These are phyloP conservation scores for Neonectria magnoliae DNA, from an alignment of 2,329 filamentous ascomycete genomes.

Conservation along the genomic window DNA sequence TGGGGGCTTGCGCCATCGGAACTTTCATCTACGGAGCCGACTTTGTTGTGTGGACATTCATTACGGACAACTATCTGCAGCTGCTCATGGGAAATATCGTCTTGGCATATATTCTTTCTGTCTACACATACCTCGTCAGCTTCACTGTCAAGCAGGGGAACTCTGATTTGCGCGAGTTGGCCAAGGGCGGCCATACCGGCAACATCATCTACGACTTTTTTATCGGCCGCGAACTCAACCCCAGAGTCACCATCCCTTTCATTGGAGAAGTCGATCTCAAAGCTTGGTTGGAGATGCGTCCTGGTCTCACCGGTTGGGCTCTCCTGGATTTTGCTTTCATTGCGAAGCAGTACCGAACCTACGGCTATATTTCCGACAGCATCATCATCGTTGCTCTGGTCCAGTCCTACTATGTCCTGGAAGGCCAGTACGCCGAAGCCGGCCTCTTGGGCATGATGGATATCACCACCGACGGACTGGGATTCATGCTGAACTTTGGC, in stretches of 20 bases:
- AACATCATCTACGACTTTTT: slow-evolving; percentile 93
- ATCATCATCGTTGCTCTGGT: slow-evolving; percentile 80
- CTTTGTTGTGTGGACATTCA: slow-evolving; percentile 88
- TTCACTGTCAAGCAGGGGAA: slow-evolving; percentile 81
- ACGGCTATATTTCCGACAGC: slow-evolving; percentile 83
- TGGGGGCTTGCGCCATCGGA: slow-evolving; percentile 73
- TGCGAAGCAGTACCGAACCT: slow-evolving; percentile 84
- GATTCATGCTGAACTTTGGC: slow-evolving; percentile 91
- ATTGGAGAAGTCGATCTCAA: slow-evolving; percentile 90
- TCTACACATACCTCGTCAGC: slow-evolving; percentile 80
- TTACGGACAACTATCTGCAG: slow-evolving; percentile 87
- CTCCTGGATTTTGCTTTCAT: slow-evolving; percentile 83
- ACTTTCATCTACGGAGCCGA: slow-evolving; percentile 79
- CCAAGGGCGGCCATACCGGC: slow-evolving; percentile 79
- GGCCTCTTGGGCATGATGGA: slow-evolving; percentile 92
- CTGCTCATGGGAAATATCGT: slow-evolving; percentile 84
- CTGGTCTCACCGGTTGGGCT: slow-evolving; percentile 87
- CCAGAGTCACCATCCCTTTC: slow-evolving; percentile 78
- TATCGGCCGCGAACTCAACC: slow-evolving; percentile 95
- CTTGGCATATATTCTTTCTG: slow-evolving; percentile 75
- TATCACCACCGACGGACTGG: slow-evolving; percentile 88
- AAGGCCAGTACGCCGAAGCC: slow-evolving; percentile 84
- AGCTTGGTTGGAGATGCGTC: slow-evolving; percentile 84
- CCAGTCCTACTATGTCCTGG: slow-evolving; percentile 83
- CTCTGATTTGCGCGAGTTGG: slow-evolving; percentile 76